These are phyloP conservation scores for Penicillium sp. DNA, from an alignment of 2,329 filamentous ascomycete species.

Conservation along the genomic window DNA sequence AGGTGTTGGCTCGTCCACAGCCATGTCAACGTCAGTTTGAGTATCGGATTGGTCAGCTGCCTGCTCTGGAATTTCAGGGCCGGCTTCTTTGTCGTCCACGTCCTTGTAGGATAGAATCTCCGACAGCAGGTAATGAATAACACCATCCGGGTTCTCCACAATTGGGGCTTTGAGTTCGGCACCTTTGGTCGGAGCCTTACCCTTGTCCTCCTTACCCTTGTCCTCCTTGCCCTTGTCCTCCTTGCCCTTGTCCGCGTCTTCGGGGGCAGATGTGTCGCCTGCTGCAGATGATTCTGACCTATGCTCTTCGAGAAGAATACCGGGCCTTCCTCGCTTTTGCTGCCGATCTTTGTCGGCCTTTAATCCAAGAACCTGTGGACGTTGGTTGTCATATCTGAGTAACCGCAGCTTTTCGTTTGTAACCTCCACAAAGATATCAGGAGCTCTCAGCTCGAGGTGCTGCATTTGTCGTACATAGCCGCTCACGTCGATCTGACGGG, in stretches of 20 bases:
- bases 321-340: constrained; percentile 20
- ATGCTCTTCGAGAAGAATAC: constrained; percentile 19
- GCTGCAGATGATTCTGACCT: constrained; percentile 32
- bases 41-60: constrained; percentile 31
- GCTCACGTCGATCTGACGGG: constrained; percentile 64
- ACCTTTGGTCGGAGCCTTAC: constrained; percentile 51
- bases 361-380: constrained; percentile 52
- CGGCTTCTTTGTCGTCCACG: constrained; percentile 76
- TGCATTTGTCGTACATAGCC: constrained; percentile 74
- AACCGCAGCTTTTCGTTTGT: constrained; percentile 82
- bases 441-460: constrained; percentile 74
- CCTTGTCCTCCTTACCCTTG: constrained; percentile 24
- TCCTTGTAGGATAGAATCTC: constrained; percentile 90
- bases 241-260: constrained; percentile 12
- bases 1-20: constrained; percentile 37
- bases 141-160: constrained; percentile 88
- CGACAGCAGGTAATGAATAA: constrained; percentile 90
- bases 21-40: constrained; percentile 52
- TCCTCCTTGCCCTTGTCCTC: constrained; percentile 35
- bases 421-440: constrained; percentile 81
- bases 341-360: constrained; percentile 47
- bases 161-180: constrained; percentile 75
- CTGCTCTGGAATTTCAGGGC: constrained; percentile 30
- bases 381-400: constrained; percentile 57
- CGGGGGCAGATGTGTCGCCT: constrained; percentile 17